Conservation (phyloP, 352 stramenopile species). For the Pythium biforme region DNA sequence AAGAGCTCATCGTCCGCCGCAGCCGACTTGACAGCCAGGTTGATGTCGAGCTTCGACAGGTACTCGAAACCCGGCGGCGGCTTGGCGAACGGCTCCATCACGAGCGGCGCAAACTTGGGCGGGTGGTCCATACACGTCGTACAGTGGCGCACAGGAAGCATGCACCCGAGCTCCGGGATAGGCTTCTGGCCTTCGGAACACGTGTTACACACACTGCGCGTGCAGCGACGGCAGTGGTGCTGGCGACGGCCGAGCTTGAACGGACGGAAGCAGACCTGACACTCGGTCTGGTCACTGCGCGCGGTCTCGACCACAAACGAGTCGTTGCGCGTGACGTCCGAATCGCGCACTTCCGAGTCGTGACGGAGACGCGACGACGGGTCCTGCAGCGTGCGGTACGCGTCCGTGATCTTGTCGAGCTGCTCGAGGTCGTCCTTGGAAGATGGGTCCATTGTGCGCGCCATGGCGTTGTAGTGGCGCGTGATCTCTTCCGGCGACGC, state of each 20-base stretch:
- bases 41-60: constrained; percentile 81
- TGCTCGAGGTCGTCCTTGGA: constrained; percentile 65
- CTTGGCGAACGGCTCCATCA: constrained; percentile 77
- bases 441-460: constrained; percentile 57
- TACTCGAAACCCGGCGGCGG: constrained; percentile 83
- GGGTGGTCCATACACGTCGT: constrained; percentile 76
- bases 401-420: constrained; percentile 77
- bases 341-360: constrained; percentile 66
- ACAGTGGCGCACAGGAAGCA: constrained; percentile 76
- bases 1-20: constrained; percentile 54
- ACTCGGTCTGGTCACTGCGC: constrained; percentile 84
- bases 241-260: constrained; percentile 83
- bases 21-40: constrained; percentile 53
- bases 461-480: constrained; percentile 74
- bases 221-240: constrained; percentile 85
- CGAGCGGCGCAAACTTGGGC: constrained; percentile 74
- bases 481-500: constrained; percentile 71
- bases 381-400: constrained; percentile 74
- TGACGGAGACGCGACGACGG: constrained; percentile 48
- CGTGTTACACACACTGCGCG: constrained; percentile 80
- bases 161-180: constrained; percentile 81
- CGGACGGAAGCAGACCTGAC: constrained; percentile 85
- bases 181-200: constrained; percentile 82
- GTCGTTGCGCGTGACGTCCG: constrained; percentile 36
- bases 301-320: constrained; percentile 74